Base-by-base conservation (phyloP, 129 eudicot species). In the Calendula officinalis region DNA sequence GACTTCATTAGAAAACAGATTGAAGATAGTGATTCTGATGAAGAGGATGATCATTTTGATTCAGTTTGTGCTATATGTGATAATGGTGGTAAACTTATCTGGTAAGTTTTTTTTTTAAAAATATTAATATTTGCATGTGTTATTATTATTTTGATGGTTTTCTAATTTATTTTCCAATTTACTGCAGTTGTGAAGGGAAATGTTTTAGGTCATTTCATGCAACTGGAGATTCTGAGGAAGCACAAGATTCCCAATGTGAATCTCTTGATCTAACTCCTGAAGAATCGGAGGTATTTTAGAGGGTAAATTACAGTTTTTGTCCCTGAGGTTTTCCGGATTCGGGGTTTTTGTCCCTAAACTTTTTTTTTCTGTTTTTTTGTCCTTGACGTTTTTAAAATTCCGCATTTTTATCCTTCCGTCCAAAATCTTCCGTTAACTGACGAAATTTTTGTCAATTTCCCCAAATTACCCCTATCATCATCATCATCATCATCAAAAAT, bases 11-110 rank as follows among this genome's bases (percentile, higher is more conserved):
- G 10, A 37, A 64, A 69, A 16, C 82, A 77, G 52, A 60, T 13
- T 68, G 88, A 70, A 40, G 88, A 78, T 66, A 79, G 75, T 12
- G 84, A 66, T 17, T 78, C 82, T 8, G 86, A 69, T 70, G 94
- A 80, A 8, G 91, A 86, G 66, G 83, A 70, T 42, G 90, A 82
- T 32, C 57, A 48, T 60, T 80, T 75, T 57, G 96, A 88, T 49
- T 72, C 81, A 40, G 95, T 91, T 58, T 91, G 96, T 80, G 87
- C 86, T 39, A 82, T 91, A 48, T 91, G 98, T 62, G 98, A 91
- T 60, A 75, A 91, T 53, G 98, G 98, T 8, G 98, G 98, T 44
- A 3, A 0, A 0, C 67, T 91, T 72, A 63, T 66, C 9, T 68
- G 89, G 98, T 87, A 75, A 22, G 30, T 22, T 22, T 22, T 22